These are phyloP conservation scores for Malus hybrid DNA, from an alignment of 331 rosid genomes.

Conservation along the genomic window DNA sequence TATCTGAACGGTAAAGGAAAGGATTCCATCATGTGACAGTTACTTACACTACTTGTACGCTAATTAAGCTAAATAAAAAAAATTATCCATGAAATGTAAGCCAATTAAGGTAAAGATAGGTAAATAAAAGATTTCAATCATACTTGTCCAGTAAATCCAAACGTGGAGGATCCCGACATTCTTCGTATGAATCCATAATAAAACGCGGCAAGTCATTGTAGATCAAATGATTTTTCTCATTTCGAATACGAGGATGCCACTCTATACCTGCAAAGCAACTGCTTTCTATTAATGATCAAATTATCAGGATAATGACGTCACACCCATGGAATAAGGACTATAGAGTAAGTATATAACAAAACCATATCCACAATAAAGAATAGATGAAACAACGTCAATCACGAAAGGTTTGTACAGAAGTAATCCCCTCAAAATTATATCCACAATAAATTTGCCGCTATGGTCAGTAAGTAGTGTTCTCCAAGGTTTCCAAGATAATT, in stretches of 20 bases:
- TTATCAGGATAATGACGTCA: not conserved
- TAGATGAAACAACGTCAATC: not conserved
- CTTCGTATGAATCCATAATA: conserved; percentile 92
- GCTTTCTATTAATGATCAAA: conserved; percentile 28
- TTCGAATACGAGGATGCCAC: conserved; percentile 71
- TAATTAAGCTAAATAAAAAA: conserved; percentile 3
- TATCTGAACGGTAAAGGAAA: conserved; percentile 49
- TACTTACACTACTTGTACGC: not conserved
- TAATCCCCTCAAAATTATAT: not conserved
- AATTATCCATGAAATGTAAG: not conserved
- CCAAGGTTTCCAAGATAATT: not conserved
- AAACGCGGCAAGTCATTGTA: conserved; percentile 89
- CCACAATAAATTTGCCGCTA: not conserved
- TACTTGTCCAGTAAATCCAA: conserved; percentile 92
- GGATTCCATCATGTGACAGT: not conserved
- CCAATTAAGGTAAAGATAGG: conserved; percentile 5
- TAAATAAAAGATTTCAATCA: conserved; percentile 13
- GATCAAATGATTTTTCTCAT: conserved; percentile 73
- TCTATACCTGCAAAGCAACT: conserved; percentile 82
- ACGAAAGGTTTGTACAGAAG: not conserved
- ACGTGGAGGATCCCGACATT: conserved; percentile 85
- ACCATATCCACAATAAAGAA: not conserved
- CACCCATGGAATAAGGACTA: not conserved
- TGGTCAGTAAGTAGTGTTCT: not conserved
- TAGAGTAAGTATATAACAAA: conserved; percentile 5